A percentile compares a stretch with the other conserved stretches of the same genome.
phyloP scores from a whole-genome alignment of 169 alveolate genomes.

The Plasmodium knowlesi region DNA sequence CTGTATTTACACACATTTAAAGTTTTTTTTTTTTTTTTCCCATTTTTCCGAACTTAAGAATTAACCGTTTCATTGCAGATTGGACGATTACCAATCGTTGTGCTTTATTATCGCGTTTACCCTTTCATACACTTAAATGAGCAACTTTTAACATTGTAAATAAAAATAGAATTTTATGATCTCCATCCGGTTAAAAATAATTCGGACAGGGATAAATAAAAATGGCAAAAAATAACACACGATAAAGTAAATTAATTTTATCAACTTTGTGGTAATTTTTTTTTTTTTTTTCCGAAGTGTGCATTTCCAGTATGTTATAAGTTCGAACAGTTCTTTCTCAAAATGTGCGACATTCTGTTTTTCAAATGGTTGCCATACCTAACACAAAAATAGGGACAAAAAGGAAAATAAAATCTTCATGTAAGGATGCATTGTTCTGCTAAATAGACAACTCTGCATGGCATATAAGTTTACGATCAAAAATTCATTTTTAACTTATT shows the following conservation, averaged over 20 bases:
- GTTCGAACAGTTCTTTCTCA: slow-evolving; percentile 10
- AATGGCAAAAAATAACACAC: background rate
- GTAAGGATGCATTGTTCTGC: background rate
- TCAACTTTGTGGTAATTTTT: background rate
- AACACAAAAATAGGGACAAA: background rate
- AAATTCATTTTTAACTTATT: background rate
- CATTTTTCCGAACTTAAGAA: background rate
- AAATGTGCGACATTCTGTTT: slow-evolving; percentile 29
- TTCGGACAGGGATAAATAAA: background rate
- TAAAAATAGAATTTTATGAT: slow-evolving; percentile 8
- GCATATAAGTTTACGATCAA: background rate
- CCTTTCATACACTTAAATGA: background rate
- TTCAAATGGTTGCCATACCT: background rate
- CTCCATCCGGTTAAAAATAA: background rate
- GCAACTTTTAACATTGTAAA: background rate
- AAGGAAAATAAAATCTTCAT: background rate
- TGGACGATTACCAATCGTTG: background rate
- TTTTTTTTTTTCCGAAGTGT: slow-evolving; percentile 33
- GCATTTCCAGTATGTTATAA: slow-evolving; percentile 54
- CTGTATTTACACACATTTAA: slow-evolving; percentile 7
- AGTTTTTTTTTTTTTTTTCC: background rate
- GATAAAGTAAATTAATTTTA: background rate
- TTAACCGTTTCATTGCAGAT: background rate
- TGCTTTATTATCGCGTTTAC: background rate
- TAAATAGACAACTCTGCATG: background rate